These are phyloP conservation scores for Trichoderma hamatum DNA, from an alignment of 2,329 filamentous ascomycete genomes.

Conservation along the genomic window DNA sequence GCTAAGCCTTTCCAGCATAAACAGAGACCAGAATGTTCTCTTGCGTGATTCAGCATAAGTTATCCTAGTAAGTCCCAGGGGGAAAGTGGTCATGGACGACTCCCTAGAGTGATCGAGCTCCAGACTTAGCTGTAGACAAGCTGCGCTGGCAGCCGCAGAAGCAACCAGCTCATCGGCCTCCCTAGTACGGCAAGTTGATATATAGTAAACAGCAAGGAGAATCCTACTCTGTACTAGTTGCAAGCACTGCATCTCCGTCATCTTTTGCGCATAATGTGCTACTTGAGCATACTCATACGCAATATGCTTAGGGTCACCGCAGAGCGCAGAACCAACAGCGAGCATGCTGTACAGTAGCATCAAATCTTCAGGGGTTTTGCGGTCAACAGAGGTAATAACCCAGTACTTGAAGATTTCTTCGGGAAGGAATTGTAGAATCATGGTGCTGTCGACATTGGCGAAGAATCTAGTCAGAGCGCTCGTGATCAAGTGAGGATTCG, in stretches of 20 bases:
- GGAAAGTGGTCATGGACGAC: slow-evolving; percentile 45
- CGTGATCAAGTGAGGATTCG: slow-evolving; percentile 46
- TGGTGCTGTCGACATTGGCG: slow-evolving; percentile 46
- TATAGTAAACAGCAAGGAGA: slow-evolving; percentile 68
- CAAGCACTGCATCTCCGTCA: slow-evolving; percentile 43
- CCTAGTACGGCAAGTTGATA: slow-evolving; percentile 60
- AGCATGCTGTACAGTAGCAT: slow-evolving; percentile 52
- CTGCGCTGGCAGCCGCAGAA: slow-evolving; percentile 62
- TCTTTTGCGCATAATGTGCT: slow-evolving; percentile 57
- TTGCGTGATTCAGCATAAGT: slow-evolving; percentile 68
- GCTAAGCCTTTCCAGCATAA: slow-evolving; percentile 69
- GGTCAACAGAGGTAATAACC: slow-evolving; percentile 41
- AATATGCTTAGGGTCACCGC: slow-evolving; percentile 43
- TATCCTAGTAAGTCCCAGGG: slow-evolving; percentile 59
- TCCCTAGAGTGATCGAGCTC: slow-evolving; percentile 57
- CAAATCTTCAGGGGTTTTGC: slow-evolving; percentile 47
- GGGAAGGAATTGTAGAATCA: slow-evolving; percentile 48
- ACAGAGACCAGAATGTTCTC: slow-evolving; percentile 73
- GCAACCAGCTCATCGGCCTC: slow-evolving; percentile 68
- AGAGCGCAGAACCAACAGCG: slow-evolving; percentile 44
- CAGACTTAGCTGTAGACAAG: slow-evolving; percentile 63
- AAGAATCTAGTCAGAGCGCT: slow-evolving; percentile 48
- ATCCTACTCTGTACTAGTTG: slow-evolving; percentile 69
- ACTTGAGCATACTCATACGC: slow-evolving; percentile 52
- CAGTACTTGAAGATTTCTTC: slow-evolving; percentile 46